Percentiles rank a stretch among this genome's conserved stretches.
Evolutionary conservation across 1,284 basidiomycete genomes (phyloP).

Genomic region (Polyporus tsugae): DNA sequence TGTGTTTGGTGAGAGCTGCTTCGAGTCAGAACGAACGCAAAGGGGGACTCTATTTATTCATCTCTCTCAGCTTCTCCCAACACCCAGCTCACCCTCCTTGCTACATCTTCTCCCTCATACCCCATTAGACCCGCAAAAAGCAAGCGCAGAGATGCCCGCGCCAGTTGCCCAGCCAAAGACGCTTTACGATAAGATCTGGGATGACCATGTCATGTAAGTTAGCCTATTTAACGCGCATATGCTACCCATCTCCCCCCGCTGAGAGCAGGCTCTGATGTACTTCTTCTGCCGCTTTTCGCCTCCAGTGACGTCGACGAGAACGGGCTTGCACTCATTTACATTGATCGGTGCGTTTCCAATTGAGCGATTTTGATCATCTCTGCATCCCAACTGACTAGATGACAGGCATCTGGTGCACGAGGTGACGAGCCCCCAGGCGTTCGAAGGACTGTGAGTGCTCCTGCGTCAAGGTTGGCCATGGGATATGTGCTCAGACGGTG

Average conservation of each 20-base stretch:
- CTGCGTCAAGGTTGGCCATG: constrained; percentile 1
- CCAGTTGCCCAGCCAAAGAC: constrained; percentile 74
- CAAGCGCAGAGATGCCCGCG: constrained; percentile 59
- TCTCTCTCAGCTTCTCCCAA: background rate
- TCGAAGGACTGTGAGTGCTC: constrained; percentile 84
- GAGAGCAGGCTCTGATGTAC: background rate
- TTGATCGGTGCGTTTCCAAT: constrained; percentile 75
- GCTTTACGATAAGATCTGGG: constrained; percentile 96
- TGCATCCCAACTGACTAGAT: too few species aligned
- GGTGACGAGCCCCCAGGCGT: constrained; percentile 96
- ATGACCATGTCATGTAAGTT: constrained; percentile 88
- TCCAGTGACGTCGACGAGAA: constrained; percentile 78
- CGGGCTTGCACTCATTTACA: constrained; percentile 90
- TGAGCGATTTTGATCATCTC: constrained; percentile 12
- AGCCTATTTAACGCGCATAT: constrained; percentile 39
- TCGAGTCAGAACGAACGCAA: constrained; percentile 27
- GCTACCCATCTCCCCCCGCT: background rate
- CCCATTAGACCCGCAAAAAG: constrained; percentile 1
- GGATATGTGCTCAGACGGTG: constrained; percentile 9
- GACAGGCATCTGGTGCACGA: constrained; percentile 92
- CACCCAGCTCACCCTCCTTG: background rate
- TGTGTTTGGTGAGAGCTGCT: background rate
- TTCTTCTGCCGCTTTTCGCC: constrained; percentile 2
- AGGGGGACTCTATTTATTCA: constrained; percentile 22
- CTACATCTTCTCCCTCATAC: constrained; percentile 1